Evolutionary conservation across 345 rosid genomes (phyloP).

Genomic region (Corymbia maculata): DNA sequence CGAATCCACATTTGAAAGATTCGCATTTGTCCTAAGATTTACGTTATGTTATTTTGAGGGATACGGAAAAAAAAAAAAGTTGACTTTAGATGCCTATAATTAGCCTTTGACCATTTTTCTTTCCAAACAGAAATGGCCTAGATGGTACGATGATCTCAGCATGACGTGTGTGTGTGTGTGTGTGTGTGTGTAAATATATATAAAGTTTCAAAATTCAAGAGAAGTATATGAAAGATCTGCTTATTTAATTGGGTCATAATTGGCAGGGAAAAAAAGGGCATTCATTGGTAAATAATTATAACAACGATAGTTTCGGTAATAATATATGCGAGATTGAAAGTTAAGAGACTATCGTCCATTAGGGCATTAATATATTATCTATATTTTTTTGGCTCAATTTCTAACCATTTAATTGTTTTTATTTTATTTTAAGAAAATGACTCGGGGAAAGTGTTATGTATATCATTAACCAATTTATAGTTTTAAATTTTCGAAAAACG

Average conservation of each 20-base stretch:
- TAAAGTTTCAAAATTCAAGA: neutral
- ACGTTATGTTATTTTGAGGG: neutral
- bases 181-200: too few species aligned
- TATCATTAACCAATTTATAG: rapidly evolving
- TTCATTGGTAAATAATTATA: neutral
- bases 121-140: neutral
- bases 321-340: neutral
- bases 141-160: neutral
- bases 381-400: neutral
- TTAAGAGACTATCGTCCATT: neutral
- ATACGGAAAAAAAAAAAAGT: neutral
- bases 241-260: neutral
- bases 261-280: neutral
- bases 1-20: neutral
- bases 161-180: neutral
- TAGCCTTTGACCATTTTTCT: neutral
- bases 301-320: neutral
- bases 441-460: neutral
- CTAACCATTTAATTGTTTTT: neutral
- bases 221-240: neutral
- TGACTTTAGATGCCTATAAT: neutral
- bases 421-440: neutral
- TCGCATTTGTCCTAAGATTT: neutral
- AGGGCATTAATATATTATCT: neutral
- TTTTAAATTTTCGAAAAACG: too few species aligned